These are phyloP conservation scores for Fraxinus sp. DNA, from an alignment of 305 asterid species.

Conservation along the genomic window DNA sequence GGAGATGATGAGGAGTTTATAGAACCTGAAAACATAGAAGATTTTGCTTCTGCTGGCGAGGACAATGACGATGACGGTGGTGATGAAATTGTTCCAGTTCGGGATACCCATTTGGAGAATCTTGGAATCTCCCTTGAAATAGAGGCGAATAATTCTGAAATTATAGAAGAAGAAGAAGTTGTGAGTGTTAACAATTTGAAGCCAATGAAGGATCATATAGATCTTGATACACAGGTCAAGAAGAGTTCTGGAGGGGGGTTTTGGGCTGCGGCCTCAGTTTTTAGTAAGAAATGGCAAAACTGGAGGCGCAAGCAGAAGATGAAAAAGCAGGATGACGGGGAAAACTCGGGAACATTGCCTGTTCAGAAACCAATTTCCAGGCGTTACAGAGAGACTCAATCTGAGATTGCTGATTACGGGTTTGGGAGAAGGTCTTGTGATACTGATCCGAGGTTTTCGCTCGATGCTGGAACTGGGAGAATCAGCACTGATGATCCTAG, in stretches of 20 bases:
- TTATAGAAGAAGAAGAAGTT: slow-evolving; percentile 59
- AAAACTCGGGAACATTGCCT: slow-evolving; percentile 57
- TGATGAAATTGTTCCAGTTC: slow-evolving; percentile 38
- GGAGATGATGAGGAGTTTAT: slow-evolving; percentile 36
- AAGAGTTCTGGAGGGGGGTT: slow-evolving; percentile 69
- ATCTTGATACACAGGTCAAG: slow-evolving; percentile 57
- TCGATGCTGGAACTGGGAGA: slow-evolving; percentile 74
- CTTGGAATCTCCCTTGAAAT: slow-evolving; percentile 30
- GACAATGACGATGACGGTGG: slow-evolving; percentile 20
- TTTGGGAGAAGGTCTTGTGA: slow-evolving; percentile 89
- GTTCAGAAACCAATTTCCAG: slow-evolving; percentile 73
- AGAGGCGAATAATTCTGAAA: slow-evolving; percentile 48
- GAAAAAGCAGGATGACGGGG: slow-evolving; percentile 58
- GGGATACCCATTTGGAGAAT: slow-evolving; percentile 31
- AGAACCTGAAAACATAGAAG: slow-evolving; percentile 28
- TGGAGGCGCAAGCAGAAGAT: slow-evolving; percentile 92
- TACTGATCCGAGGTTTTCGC: slow-evolving; percentile 84
- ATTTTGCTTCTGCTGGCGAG: slow-evolving; percentile 20
- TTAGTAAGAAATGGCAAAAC: slow-evolving; percentile 90
- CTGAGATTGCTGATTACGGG: slow-evolving; percentile 93
- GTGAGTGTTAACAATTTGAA: slow-evolving; percentile 34
- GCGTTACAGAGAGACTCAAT: slow-evolving; percentile 78
- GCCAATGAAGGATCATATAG: slow-evolving; percentile 82
- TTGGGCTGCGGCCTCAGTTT: slow-evolving; percentile 89
- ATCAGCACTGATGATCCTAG: slow-evolving; percentile 86